A percentile compares a stretch with the other conserved stretches of the same genome.
phyloP scores from a whole-genome alignment of 2,329 filamentous ascomycete species.

The Lecanicillium sp. region DNA sequence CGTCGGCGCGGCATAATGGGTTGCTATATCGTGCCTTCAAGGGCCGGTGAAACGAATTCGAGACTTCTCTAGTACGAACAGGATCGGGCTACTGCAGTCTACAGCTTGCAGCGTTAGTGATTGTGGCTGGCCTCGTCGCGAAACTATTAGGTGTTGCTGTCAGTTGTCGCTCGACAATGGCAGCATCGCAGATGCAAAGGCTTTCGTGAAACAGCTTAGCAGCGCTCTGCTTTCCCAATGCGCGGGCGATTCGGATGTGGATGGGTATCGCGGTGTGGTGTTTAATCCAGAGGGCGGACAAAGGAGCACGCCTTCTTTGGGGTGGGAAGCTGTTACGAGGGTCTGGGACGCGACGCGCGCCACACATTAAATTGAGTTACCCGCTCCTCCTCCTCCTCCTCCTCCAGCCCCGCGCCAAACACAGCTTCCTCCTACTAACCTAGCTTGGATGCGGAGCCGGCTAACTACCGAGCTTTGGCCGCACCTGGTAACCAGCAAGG shows the following conservation, averaged over 20 bases:
- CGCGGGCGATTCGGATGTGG: background rate
- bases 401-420: too few relatives aligned
- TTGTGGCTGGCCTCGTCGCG: too few relatives aligned
- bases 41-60: too few relatives aligned
- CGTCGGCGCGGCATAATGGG: conserved; percentile 26
- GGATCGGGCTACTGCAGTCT: too few relatives aligned
- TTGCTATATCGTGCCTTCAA: background rate
- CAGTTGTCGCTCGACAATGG: conserved; percentile 3
- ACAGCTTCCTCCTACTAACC: too few relatives aligned
- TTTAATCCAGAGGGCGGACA: conserved; percentile 1
- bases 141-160: background rate
- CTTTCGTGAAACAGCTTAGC: background rate
- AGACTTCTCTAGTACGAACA: too few relatives aligned
- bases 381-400: too few relatives aligned
- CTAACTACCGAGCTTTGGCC: too few relatives aligned
- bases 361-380: conserved; percentile 3
- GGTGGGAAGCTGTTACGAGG: conserved; percentile 2
- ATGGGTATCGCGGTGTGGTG: background rate
- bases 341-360: conserved; percentile 6
- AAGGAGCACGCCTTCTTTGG: conserved; percentile 2
- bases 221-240: conserved; percentile 1
- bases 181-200: conserved; percentile 5
- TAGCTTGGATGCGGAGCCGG: too few relatives aligned
- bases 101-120: too few relatives aligned
- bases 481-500: too few relatives aligned